These are phyloP conservation scores for Solioccasus polychromus DNA, from an alignment of 768 basidiomycete genomes.

Conservation along the genomic window DNA sequence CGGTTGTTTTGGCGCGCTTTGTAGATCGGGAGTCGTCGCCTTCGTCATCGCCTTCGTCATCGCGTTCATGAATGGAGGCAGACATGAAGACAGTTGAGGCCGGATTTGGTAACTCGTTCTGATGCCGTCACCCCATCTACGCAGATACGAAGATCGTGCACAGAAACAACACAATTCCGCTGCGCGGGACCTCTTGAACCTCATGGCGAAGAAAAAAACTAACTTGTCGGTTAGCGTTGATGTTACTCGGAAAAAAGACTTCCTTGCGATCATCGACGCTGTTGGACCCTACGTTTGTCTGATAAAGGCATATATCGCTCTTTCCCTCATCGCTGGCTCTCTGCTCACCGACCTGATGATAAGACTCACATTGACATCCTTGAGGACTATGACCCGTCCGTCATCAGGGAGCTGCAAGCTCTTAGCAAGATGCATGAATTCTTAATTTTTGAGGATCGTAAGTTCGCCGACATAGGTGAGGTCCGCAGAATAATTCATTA, in stretches of 20 bases:
- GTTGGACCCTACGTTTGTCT: slow-evolving; percentile 91
- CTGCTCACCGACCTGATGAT: slow-evolving; percentile 26
- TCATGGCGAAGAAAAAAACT: slow-evolving; percentile 81
- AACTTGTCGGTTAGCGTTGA: slow-evolving; percentile 97
- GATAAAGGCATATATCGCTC: slow-evolving; percentile 71
- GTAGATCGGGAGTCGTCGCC: slow-evolving; percentile 33
- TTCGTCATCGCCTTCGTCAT: slow-evolving; percentile 43
- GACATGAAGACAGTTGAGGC: slow-evolving; percentile 25
- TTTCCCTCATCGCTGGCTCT: slow-evolving; percentile 4
- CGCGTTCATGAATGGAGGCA: slow-evolving; percentile 45
- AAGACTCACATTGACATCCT: slow-evolving; percentile 98
- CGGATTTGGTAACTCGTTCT: no score
- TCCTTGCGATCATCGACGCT: slow-evolving; percentile 80
- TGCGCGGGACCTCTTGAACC: slow-evolving; percentile 72
- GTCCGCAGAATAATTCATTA: background rate
- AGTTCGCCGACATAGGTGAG: slow-evolving; percentile 97
- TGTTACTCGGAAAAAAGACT: slow-evolving; percentile 75
- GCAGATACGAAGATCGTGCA: slow-evolving; percentile 64
- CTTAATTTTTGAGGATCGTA: slow-evolving; percentile 96
- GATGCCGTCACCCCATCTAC: slow-evolving; percentile 39
- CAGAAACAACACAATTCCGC: slow-evolving; percentile 64
- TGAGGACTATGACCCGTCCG: slow-evolving; percentile 77
- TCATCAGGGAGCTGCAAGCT: slow-evolving; percentile 66
- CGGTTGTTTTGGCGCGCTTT: slow-evolving; percentile 38
- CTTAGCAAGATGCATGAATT: slow-evolving; percentile 86